These are phyloP conservation scores for Leucocoprinus birnbaumii DNA, from an alignment of 768 basidiomycete genomes.

Conservation along the genomic window DNA sequence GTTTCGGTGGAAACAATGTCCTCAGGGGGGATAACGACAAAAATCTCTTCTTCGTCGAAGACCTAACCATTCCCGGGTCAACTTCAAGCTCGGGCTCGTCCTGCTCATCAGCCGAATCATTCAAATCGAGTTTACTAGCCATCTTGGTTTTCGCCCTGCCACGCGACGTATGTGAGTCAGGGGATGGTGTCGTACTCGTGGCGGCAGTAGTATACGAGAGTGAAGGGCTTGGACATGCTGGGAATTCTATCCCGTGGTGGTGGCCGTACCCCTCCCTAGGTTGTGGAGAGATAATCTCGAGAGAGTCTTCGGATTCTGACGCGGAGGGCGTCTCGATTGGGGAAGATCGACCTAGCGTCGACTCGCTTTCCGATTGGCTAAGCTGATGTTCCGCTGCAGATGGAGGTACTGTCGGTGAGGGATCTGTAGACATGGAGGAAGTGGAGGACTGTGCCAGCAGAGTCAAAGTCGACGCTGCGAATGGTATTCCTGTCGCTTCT, in stretches of 20 bases:
- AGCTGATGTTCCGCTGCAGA: slow-evolving; percentile 7
- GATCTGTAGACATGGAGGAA: slow-evolving; percentile 18
- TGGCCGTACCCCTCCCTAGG: slow-evolving; percentile 17
- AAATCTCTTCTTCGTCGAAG: slow-evolving; percentile 31
- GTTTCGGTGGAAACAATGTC: slow-evolving; percentile 41
- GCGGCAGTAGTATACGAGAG: slow-evolving; percentile 1
- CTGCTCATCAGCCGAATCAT: neutral
- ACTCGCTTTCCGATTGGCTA: slow-evolving; percentile 1
- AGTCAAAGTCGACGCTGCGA: neutral
- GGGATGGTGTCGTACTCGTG: neutral
- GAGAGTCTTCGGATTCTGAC: slow-evolving; percentile 47
- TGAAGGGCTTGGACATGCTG: slow-evolving; percentile 19
- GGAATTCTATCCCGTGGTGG: slow-evolving; percentile 31
- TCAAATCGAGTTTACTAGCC: slow-evolving; percentile 2
- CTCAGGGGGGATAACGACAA: slow-evolving; percentile 44
- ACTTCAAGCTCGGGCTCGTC: neutral
- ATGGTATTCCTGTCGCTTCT: slow-evolving; percentile 48
- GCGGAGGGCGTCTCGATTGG: slow-evolving; percentile 21
- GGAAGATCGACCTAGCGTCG: neutral
- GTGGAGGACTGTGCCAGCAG: slow-evolving; percentile 35
- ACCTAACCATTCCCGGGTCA: slow-evolving; percentile 13
- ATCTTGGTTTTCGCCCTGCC: slow-evolving; percentile 1
- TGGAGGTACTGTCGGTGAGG: neutral
- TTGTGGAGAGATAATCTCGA: slow-evolving; percentile 36
- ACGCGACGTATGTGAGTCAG: neutral